Conservation (phyloP, 1,284 basidiomycete genomes). For the Uromyces viciae-fabae region DNA sequence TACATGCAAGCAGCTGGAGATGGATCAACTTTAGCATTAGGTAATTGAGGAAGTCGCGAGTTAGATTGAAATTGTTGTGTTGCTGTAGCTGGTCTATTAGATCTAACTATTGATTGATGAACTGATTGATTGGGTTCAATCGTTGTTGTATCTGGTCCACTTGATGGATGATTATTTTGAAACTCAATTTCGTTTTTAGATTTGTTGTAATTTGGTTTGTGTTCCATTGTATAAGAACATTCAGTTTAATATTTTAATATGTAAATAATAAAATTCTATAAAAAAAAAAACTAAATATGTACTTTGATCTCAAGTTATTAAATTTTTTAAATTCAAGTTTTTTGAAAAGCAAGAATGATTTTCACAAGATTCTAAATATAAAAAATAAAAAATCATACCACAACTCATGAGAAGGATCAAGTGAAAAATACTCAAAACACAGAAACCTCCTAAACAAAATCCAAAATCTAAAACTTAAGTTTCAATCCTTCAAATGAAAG, state of each 20-base stretch:
- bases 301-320: too few species aligned
- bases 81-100: not conserved
- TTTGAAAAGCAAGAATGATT: too few species aligned
- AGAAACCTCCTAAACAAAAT: not conserved
- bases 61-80: not conserved
- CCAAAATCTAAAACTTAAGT: not conserved
- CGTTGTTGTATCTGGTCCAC: not conserved
- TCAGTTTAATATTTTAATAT: not conserved
- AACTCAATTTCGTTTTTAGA: too few species aligned
- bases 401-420: not conserved
- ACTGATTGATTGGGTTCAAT: not conserved
- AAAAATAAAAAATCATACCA: constrained; percentile 4
- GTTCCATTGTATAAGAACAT: not conserved
- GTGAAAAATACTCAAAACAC: constrained; percentile 4
- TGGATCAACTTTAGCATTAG: not conserved
- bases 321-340: too few species aligned
- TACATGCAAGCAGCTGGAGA: constrained; percentile 45
- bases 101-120: not conserved
- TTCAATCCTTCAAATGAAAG: not conserved
- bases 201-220: too few species aligned
- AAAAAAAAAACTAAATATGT: not conserved
- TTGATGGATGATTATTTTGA: too few species aligned
- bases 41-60: not conserved
- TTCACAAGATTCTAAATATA: too few species aligned
- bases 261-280: not conserved